These are phyloP conservation scores for Taphrina populina DNA, from an alignment of 1,139 yeast genomes.

Conservation along the genomic window DNA sequence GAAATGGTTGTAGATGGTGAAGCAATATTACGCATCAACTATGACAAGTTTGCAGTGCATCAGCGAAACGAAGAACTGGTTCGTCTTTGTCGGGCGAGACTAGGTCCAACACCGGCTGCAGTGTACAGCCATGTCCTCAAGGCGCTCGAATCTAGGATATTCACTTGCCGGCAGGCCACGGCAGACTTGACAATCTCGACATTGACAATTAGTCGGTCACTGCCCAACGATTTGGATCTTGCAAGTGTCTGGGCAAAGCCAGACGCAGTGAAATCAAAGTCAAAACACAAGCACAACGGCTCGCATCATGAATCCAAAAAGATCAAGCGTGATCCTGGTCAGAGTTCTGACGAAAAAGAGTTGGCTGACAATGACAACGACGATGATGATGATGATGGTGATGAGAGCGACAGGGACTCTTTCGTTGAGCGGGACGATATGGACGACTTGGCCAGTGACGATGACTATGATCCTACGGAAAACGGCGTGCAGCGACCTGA, in stretches of 20 bases:
- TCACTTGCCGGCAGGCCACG: constrained; percentile 41
- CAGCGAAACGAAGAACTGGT: constrained; percentile 65
- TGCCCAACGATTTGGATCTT: constrained; percentile 43
- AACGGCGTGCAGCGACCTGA: constrained; percentile 42
- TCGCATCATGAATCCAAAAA: constrained; percentile 39
- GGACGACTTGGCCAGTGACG: constrained; percentile 52
- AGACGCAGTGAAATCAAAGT: constrained; percentile 34
- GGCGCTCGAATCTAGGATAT: constrained; percentile 53
- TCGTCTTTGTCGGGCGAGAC: constrained; percentile 61
- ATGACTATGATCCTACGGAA: constrained; percentile 43
- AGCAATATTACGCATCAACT: constrained; percentile 61
- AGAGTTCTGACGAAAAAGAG: constrained; percentile 41
- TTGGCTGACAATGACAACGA: constrained; percentile 42
- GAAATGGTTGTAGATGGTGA: constrained; percentile 41
- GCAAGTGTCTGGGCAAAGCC: constrained; percentile 14
- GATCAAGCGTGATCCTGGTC: constrained; percentile 39
- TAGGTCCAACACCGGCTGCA: constrained; percentile 67
- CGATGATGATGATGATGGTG: constrained; percentile 40
- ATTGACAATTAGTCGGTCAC: constrained; percentile 42
- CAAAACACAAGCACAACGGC: constrained; percentile 39
- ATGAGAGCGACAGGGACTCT: constrained; percentile 1
- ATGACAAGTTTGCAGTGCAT: constrained; percentile 65
- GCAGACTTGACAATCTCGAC: constrained; percentile 45
- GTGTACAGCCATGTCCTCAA: constrained; percentile 62
- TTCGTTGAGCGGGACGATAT: constrained; percentile 49